Evolutionary conservation across 1,139 yeast genomes (phyloP), one percentile per base, ranked within the genome.

Genomic region (Pichia sp.): DNA sequence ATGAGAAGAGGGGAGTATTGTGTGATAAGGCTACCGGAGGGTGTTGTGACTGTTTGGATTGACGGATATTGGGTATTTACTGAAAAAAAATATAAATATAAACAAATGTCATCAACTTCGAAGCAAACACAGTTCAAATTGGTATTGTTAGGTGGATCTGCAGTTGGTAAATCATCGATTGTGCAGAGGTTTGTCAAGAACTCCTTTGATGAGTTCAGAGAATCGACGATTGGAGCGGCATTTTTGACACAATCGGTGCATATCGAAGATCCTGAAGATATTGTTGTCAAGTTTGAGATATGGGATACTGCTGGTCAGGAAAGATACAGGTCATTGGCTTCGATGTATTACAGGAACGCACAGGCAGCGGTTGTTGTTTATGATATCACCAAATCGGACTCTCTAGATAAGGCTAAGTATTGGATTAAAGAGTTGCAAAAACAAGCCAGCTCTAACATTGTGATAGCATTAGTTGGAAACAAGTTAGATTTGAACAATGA

Each of bases 201-300:
- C 62, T 85, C 95, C 32, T 94, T 92, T 63, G 96, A 90, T 58
- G 96, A 88, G 59, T 77, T 85, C 67, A 75, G 97, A 56, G 97
- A 92, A 65, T 85, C 95, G 28, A 92, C 97, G 6, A 92, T 92
- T 50, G 97, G 97, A 16, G 98, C 98, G 3, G 98, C 98, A 3
- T 92, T 92, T 62, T 71, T 92, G 48, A 90, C 98, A 16, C 97
- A 92, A 61, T 81, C 95, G 5, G 81, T 92, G 45, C 39, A 38
- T 6, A 34, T 39, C 5, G 40, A 37, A 16, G 34, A 36, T 6
- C 26, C 26, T 26, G 38, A 37, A 10, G 44, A 39, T 16, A 38
- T 45, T 11, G 38, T 38, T 4, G 40, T 51, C 8, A 84, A 84
- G 59, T 84, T 83, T 60, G 94, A 84, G 60, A 84, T 84, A 49